Percentiles rank a stretch among this genome's conserved stretches.
These are phyloP conservation scores for Boletus eberwhitei DNA, from an alignment of 768 basidiomycete genomes.

Conservation along the genomic window DNA sequence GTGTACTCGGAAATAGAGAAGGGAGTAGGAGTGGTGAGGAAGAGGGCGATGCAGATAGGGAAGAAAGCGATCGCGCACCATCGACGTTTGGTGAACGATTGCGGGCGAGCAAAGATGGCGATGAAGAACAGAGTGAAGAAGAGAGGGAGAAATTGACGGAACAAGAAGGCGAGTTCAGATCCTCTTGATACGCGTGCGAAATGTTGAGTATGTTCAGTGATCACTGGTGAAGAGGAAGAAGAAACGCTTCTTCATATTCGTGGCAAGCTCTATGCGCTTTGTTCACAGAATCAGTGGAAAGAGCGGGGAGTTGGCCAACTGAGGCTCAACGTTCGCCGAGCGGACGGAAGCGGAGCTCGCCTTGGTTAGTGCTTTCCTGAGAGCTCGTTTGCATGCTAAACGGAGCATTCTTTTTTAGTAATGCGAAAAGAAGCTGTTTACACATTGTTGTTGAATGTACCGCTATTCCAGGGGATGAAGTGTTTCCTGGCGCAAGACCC, in stretches of 20 bases:
- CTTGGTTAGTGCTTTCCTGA: slow-evolving; percentile 41
- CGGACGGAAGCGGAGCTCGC: slow-evolving; percentile 67
- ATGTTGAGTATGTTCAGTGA: slow-evolving; percentile 39
- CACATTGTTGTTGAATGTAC: slow-evolving; percentile 67
- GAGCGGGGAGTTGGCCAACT: slow-evolving; percentile 73
- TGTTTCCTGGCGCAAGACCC: slow-evolving; percentile 73
- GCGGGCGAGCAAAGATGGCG: slow-evolving; percentile 58
- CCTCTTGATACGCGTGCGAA: not conserved
- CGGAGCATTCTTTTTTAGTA: slow-evolving; percentile 39
- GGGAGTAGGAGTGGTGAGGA: slow-evolving; percentile 40
- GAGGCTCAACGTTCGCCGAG: slow-evolving; percentile 62
- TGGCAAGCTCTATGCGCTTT: slow-evolving; percentile 68
- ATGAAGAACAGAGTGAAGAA: slow-evolving; percentile 47
- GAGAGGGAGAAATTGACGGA: slow-evolving; percentile 50
- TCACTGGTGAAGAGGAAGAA: slow-evolving; percentile 82
- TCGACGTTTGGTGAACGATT: slow-evolving; percentile 62
- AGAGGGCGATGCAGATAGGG: slow-evolving; percentile 37
- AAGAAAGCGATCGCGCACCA: slow-evolving; percentile 31
- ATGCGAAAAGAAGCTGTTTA: slow-evolving; percentile 87
- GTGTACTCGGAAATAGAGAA: slow-evolving; percentile 37
- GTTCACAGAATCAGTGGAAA: slow-evolving; percentile 63
- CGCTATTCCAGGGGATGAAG: slow-evolving; percentile 76
- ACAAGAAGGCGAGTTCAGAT: slow-evolving; percentile 55
- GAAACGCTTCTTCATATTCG: slow-evolving; percentile 72
- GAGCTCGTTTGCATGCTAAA: slow-evolving; percentile 7